Percentiles rank a stretch among this genome's conserved stretches.
Evolutionary conservation across 352 stramenopile species (phyloP).

Genomic region (Pythium periplocum): DNA sequence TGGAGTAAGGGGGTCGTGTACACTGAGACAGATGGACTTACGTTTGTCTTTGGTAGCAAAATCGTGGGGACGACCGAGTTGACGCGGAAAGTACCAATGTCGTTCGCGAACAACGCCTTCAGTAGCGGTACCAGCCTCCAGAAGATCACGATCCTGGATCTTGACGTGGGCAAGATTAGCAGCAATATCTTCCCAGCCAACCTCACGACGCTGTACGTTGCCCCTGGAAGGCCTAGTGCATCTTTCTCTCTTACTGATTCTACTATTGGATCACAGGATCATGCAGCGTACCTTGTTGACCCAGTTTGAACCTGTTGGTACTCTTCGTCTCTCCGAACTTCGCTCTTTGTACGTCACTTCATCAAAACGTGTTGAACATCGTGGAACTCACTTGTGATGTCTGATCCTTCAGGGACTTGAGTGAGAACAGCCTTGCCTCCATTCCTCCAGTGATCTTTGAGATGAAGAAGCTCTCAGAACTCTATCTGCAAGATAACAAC

Average conservation of each 20-base stretch:
- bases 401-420: slow-evolving; percentile 39
- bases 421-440: slow-evolving; percentile 52
- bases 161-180: slow-evolving; percentile 53
- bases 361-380: not conserved
- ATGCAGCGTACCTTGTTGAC: slow-evolving; percentile 55
- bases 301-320: slow-evolving; percentile 53
- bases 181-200: slow-evolving; percentile 58
- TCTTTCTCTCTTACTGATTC: not conserved
- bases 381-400: slow-evolving; percentile 5
- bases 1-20: not conserved
- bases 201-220: slow-evolving; percentile 49
- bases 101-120: slow-evolving; percentile 49
- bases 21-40: not conserved
- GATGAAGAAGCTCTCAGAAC: slow-evolving; percentile 42
- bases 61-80: slow-evolving; percentile 48
- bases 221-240: not conserved
- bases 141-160: slow-evolving; percentile 54
- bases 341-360: slow-evolving; percentile 42
- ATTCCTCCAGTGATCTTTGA: slow-evolving; percentile 71
- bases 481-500: slow-evolving; percentile 47
- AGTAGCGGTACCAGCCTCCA: slow-evolving; percentile 33
- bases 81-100: slow-evolving; percentile 51
- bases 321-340: slow-evolving; percentile 34
- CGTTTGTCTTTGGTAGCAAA: slow-evolving; percentile 21
- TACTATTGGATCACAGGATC: slow-evolving; percentile 22